Conservation (phyloP, 345 rosid species). For the Jatropha curcas region DNA sequence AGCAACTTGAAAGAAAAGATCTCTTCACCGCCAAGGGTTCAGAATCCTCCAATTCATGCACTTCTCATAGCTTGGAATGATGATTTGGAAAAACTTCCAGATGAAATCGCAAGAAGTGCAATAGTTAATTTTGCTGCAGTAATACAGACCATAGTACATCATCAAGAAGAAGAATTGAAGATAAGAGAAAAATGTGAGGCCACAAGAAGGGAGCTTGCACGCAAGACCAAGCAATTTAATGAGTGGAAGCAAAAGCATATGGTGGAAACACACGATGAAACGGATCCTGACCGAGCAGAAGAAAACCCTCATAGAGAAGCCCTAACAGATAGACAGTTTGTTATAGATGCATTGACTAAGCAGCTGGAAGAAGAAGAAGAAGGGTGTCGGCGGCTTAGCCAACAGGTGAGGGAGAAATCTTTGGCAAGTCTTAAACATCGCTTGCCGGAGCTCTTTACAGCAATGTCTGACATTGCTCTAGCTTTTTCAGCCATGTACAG, state of each 20-base stretch:
- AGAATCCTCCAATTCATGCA: conserved; percentile 58
- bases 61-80: conserved; percentile 74
- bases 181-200: conserved; percentile 60
- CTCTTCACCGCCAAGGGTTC: conserved; percentile 79
- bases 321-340: conserved; percentile 48
- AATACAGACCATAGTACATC: conserved; percentile 55
- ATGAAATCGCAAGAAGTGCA: conserved; percentile 67
- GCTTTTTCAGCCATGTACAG: conserved; percentile 56
- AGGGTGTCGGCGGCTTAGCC: conserved; percentile 49
- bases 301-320: conserved; percentile 42
- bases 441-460: conserved; percentile 71
- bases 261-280: conserved; percentile 49
- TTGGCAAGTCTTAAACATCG: conserved; percentile 61
- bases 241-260: conserved; percentile 62
- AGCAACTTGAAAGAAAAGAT: conserved; percentile 86
- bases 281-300: conserved; percentile 45
- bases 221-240: conserved; percentile 55
- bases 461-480: conserved; percentile 49
- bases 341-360: conserved; percentile 45
- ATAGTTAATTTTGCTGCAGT: conserved; percentile 64
- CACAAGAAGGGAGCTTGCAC: conserved; percentile 50
- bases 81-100: conserved; percentile 53
- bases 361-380: conserved; percentile 72
- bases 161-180: conserved; percentile 67
- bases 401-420: conserved; percentile 86